Evolutionary conservation across 2,329 filamentous ascomycete species (phyloP), one percentile per base, ranked within the genome.

Genomic region (Torrubiellomyces zombiae): DNA sequence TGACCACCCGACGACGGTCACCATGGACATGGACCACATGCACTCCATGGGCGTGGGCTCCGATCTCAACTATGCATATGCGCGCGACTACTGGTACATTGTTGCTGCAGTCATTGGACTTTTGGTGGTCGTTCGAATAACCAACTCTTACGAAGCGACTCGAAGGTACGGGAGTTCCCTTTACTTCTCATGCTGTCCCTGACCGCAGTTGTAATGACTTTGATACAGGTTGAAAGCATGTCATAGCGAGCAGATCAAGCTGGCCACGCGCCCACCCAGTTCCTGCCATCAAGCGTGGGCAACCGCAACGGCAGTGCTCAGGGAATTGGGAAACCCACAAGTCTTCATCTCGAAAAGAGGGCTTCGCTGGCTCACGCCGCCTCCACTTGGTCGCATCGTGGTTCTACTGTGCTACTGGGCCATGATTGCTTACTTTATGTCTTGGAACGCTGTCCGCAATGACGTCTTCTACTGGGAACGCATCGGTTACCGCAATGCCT

Each of bases 401-500:
- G 38, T 66, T 15, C 46, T 75, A 2, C 38, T 60, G 9, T 50
- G 50, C 31, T 75, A 75, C 45, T 73, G 67, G 65, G 56, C 60
- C 19, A 50, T 72, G 30, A 49, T 74, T 24, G 49, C 64, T 28
- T 67, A 62, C 43, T 63, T 72, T 53, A 66, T 69, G 57, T 50
- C 52, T 3, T 51, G 53, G 32, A 48, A 51, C 13, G 60, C 57
- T 24, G 44, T 68, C 21, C 35, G 58, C 21, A 38, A 59, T 14
- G 68, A 73, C 33, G 55, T 53, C 20, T 62, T 62, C 35, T 72
- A 60, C 42, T 71, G 58, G 53, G 72, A 77, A 43, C 67, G 69
- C 31, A 64, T 76, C 28, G 73, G 66, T 5, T 77, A 68, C 42
- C 67, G 73, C 28, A 73, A 72, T 34, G 73, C 69, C 11, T 77